A percentile compares a stretch with the other conserved stretches of the same genome.
Conservation (phyloP, 2,329 filamentous ascomycete genomes). For the Kalmusia sp. region DNA sequence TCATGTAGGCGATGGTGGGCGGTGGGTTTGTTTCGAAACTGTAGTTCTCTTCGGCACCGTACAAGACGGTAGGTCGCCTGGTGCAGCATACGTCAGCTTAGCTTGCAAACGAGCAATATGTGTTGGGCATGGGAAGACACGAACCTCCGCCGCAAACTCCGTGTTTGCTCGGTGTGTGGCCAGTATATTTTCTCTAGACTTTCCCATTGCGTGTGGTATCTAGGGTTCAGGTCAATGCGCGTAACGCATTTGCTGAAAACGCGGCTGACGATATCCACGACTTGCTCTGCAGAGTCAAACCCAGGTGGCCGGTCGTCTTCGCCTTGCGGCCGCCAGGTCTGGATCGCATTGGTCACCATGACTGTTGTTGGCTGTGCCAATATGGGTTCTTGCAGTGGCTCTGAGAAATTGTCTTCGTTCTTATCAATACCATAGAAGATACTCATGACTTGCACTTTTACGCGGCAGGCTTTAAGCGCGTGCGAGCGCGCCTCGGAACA, state of each 20-base stretch:
- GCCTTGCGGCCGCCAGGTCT: neutral
- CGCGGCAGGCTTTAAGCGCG: neutral
- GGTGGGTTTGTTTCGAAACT: neutral
- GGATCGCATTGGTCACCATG: neutral
- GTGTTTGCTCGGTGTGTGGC: slow-evolving; percentile 7
- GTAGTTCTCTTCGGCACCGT: neutral
- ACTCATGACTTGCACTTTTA: neutral
- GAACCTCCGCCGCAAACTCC: neutral
- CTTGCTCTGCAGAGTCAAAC: slow-evolving; percentile 9
- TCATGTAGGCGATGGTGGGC: neutral
- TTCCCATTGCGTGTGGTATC: neutral
- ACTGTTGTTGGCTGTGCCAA: slow-evolving; percentile 6
- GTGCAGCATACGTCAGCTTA: neutral
- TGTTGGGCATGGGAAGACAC: neutral
- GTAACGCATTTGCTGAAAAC: slow-evolving; percentile 6
- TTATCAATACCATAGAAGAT: neutral
- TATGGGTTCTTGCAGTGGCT: slow-evolving; percentile 2
- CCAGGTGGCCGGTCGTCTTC: neutral
- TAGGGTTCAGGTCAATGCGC: slow-evolving; percentile 2
- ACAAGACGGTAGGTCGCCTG: too few species aligned
- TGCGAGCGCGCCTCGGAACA: slow-evolving; percentile 11
- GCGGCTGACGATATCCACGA: slow-evolving; percentile 6
- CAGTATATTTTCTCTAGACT: slow-evolving; percentile 6
- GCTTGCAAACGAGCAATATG: neutral
- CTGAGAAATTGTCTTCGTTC: neutral